phyloP scores from a whole-genome alignment of 495 filamentous ascomycete genomes.

The Clohesyomyces aquaticus region DNA sequence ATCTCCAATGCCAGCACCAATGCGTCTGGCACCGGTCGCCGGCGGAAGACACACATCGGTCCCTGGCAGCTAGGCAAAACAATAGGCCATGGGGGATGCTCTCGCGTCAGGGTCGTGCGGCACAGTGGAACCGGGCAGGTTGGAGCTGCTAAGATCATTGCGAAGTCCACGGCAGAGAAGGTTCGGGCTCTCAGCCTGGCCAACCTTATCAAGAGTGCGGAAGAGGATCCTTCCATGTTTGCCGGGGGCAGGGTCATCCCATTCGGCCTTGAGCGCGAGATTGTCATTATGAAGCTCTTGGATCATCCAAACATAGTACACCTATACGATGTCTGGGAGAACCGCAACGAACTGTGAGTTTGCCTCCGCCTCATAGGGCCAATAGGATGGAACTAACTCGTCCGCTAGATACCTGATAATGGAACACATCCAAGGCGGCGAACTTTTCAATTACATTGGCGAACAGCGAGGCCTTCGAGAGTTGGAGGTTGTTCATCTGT shows the following conservation, averaged over 20 bases:
- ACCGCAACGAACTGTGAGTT: slow-evolving; percentile 84
- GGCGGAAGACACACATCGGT: slow-evolving; percentile 75
- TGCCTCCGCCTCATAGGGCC: not conserved
- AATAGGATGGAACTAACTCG: slow-evolving; percentile 29
- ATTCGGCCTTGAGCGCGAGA: slow-evolving; percentile 85
- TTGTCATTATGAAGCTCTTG: slow-evolving; percentile 94
- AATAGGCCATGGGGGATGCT: slow-evolving; percentile 82
- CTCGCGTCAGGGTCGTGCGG: slow-evolving; percentile 77
- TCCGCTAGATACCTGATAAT: slow-evolving; percentile 82
- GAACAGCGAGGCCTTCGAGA: slow-evolving; percentile 69
- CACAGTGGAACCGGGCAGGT: slow-evolving; percentile 73
- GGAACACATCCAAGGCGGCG: slow-evolving; percentile 91
- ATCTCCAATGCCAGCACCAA: slow-evolving; percentile 70
- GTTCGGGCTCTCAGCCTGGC: slow-evolving; percentile 77
- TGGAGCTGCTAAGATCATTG: slow-evolving; percentile 92
- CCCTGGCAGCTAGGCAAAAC: slow-evolving; percentile 90
- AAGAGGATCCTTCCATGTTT: slow-evolving; percentile 35
- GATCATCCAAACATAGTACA: slow-evolving; percentile 91
- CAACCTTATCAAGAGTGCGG: slow-evolving; percentile 56
- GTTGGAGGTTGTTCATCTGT: slow-evolving; percentile 77
- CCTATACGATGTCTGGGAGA: slow-evolving; percentile 96
- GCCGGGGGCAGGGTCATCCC: slow-evolving; percentile 66
- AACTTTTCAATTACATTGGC: slow-evolving; percentile 83
- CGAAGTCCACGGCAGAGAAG: slow-evolving; percentile 70
- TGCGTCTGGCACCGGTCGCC: slow-evolving; percentile 58